phyloP scores from a whole-genome alignment of 2,329 filamentous ascomycete species.

The Paraphaeosphaeria sporulosa region DNA sequence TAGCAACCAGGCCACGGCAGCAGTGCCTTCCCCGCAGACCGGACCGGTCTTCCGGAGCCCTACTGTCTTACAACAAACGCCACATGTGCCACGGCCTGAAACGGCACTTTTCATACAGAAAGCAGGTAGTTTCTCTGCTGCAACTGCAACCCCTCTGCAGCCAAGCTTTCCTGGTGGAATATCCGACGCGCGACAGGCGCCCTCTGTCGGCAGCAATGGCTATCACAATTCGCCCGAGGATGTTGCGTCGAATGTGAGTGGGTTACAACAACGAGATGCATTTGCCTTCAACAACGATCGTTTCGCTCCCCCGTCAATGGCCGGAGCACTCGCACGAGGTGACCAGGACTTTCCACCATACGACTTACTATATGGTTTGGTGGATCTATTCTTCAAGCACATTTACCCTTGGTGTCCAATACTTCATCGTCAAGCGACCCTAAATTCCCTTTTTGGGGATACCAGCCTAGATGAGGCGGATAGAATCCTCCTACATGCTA shows the following conservation, averaged over 20 bases:
- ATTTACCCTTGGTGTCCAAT: constrained; percentile 81
- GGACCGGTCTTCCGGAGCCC: constrained; percentile 44
- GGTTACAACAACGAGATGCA: constrained; percentile 36
- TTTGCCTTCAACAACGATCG: constrained; percentile 43
- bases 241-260: constrained; percentile 29
- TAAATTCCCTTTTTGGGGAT: constrained; percentile 81
- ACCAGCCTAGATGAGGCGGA: constrained; percentile 79
- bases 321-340: constrained; percentile 34
- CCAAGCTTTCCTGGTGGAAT: constrained; percentile 47
- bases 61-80: constrained; percentile 48
- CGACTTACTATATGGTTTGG: constrained; percentile 66
- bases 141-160: constrained; percentile 41
- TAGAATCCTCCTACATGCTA: constrained; percentile 82
- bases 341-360: constrained; percentile 64
- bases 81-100: constrained; percentile 54
- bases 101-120: constrained; percentile 57
- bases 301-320: constrained; percentile 36
- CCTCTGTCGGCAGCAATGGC: constrained; percentile 36
- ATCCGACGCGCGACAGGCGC: constrained; percentile 41
- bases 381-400: constrained; percentile 70
- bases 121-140: constrained; percentile 46
- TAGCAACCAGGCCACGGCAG: constrained; percentile 31
- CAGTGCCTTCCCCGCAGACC: constrained; percentile 42
- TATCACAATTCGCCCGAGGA: constrained; percentile 39
- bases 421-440: constrained; percentile 80